Conservation (phyloP, 1,284 basidiomycete species). For the Cystobasidiaceae sp. region DNA sequence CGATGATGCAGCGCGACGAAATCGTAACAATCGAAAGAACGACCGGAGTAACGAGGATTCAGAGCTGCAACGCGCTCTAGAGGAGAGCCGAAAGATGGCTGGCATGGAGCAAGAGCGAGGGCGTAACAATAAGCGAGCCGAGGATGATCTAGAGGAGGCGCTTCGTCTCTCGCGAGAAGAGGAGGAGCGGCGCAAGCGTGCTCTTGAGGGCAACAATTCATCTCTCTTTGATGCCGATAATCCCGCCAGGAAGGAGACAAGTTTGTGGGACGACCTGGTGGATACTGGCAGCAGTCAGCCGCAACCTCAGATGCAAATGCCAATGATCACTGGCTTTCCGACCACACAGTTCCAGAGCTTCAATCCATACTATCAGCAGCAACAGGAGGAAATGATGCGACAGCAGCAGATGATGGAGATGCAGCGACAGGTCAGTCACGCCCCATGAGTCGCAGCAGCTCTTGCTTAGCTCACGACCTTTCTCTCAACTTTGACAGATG, state of each 20-base stretch:
- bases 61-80: slow-evolving; percentile 53
- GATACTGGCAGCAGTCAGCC: slow-evolving; percentile 38
- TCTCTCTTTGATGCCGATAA: slow-evolving; percentile 34
- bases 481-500: not conserved
- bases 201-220: slow-evolving; percentile 67
- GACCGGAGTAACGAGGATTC: slow-evolving; percentile 49
- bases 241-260: slow-evolving; percentile 1
- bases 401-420: slow-evolving; percentile 42
- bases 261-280: slow-evolving; percentile 39
- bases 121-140: slow-evolving; percentile 53
- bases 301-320: slow-evolving; percentile 49
- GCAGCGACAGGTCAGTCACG: slow-evolving; percentile 40
- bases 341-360: slow-evolving; percentile 53
- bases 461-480: not conserved
- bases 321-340: slow-evolving; percentile 40
- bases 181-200: slow-evolving; percentile 52
- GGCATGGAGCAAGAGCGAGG: slow-evolving; percentile 34
- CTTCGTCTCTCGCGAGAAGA: slow-evolving; percentile 73
- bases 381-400: slow-evolving; percentile 50
- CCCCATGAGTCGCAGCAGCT: no score
- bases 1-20: slow-evolving; percentile 31
- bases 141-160: slow-evolving; percentile 84
- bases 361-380: slow-evolving; percentile 54
- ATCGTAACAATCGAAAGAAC: not conserved
- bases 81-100: slow-evolving; percentile 49